These are phyloP conservation scores for Pseudocercospora fuligena DNA, from an alignment of 2,329 filamentous ascomycete genomes.

Conservation along the genomic window DNA sequence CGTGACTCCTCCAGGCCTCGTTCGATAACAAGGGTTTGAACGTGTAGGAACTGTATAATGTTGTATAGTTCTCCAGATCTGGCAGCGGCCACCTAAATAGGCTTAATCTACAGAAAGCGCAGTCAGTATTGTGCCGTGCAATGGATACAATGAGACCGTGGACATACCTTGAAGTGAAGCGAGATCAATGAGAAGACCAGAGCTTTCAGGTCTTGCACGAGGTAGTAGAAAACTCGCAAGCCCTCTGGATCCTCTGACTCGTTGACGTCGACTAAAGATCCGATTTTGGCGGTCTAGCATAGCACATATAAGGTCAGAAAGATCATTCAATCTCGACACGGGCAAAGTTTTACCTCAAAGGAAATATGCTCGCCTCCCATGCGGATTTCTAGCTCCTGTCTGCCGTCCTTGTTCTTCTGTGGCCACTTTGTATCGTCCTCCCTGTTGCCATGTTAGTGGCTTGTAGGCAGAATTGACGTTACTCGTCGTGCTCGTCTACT, in stretches of 20 bases:
- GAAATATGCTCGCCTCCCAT: conserved; percentile 95
- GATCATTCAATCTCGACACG: neutral
- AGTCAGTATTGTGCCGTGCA: neutral
- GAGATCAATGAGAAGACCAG: conserved; percentile 95
- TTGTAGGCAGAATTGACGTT: neutral
- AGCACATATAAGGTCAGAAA: neutral
- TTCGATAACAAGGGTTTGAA: neutral
- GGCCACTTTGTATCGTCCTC: conserved; percentile 99
- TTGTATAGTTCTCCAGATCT: neutral
- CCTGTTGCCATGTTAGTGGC: conserved; percentile 53
- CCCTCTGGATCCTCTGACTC: conserved; percentile 96
- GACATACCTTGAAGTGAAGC: conserved; percentile 87
- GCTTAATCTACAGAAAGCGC: conserved; percentile 38
- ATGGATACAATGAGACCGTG: neutral
- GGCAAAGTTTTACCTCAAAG: conserved; percentile 76
- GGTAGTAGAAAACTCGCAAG: conserved; percentile 95
- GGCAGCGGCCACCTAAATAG: conserved; percentile 31
- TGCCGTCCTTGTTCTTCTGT: conserved; percentile 97
- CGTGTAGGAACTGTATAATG: neutral
- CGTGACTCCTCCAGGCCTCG: neutral
- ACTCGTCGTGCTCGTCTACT: conserved; percentile 29
- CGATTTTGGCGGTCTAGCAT: conserved; percentile 90
- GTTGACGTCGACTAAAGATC: conserved; percentile 93
- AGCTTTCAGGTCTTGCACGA: conserved; percentile 96
- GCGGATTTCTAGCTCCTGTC: conserved; percentile 94